A percentile compares a stretch with the other conserved stretches of the same genome.
Conservation (phyloP, 768 basidiomycete species). For the Exidia glandulosa region DNA sequence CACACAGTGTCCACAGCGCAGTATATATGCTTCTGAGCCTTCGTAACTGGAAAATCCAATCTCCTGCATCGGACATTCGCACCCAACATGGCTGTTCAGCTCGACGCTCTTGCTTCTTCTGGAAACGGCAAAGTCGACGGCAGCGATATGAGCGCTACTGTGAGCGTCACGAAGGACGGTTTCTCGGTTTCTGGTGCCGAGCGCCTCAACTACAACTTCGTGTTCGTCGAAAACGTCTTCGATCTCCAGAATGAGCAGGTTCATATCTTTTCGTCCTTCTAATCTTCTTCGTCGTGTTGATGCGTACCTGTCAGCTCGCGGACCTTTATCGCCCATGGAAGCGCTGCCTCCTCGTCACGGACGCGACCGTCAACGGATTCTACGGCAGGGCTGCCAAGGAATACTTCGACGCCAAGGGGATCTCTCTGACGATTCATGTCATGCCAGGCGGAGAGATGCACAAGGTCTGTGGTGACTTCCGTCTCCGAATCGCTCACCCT, state of each 20-base stretch:
- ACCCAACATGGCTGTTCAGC: too few relatives aligned
- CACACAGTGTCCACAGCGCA: too few relatives aligned
- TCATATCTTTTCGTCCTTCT: neutral
- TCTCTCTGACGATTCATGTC: constrained; percentile 20
- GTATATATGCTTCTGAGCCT: too few relatives aligned
- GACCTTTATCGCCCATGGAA: constrained; percentile 24
- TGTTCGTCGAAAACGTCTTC: constrained; percentile 22
- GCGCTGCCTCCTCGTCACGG: constrained; percentile 23
- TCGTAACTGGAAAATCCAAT: too few relatives aligned
- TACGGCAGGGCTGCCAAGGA: neutral
- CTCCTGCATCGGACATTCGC: too few relatives aligned
- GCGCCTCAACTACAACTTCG: constrained; percentile 22
- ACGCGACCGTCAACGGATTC: constrained; percentile 14
- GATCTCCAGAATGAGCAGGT: constrained; percentile 17
- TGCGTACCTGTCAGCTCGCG: neutral
- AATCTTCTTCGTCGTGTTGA: neutral
- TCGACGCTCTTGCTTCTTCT: too few relatives aligned
- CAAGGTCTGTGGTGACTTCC: constrained; percentile 3
- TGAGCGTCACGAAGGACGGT: constrained; percentile 14
- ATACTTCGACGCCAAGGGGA: constrained; percentile 20
- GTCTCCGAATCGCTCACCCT: neutral
- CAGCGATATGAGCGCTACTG: constrained; percentile 19
- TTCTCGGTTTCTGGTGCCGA: constrained; percentile 19
- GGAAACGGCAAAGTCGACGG: neutral
- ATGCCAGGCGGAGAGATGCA: constrained; percentile 25